Evolutionary conservation across 140 eudicot species (phyloP), one percentile per base, ranked within the genome.

Genomic region (Ambrosia hybrid): DNA sequence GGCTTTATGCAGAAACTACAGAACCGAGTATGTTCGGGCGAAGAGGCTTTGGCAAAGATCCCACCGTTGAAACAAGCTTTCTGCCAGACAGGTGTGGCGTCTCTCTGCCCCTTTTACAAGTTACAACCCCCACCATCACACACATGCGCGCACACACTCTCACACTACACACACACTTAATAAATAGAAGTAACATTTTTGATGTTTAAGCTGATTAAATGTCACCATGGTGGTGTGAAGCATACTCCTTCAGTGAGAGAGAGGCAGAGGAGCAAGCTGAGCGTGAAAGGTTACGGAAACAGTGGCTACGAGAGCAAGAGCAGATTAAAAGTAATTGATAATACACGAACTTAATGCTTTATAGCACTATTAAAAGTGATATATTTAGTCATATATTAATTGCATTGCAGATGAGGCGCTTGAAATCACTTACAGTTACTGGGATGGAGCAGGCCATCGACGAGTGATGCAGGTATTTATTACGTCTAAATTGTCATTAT

Each of bases 251-350:
- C 96, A 94, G 99, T 90, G 97, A 88, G 92, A 86, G 99, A 62
- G 99, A 90, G 91, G 99, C 97, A 46, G 97, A 90, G 88, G 99
- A 94, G 76, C 97, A 90, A 80, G 99, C 97, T 71, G 99, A 94
- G 68, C 89, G 97, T 85, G 99, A 94, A 89, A 77, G 97, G 83
- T 79, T 94, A 65, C 82, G 86, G 59, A 90, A 85, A 83, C 99
- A 90, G 75, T 94, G 99, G 97, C 73, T 78, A 49, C 91, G 78
- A 16, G 96, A 87, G 65, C 99, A 94, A 77, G 96, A 84, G 69
- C 96, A 75, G 70, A 90, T 94, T 38, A 82, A 83, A 94, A 94
- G 99, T 94, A 76, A 84, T 62, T 70, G 70, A 67, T 11, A 13
- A 0, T 74, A 10, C 67, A 13, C 45, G 38, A 57, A 33, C 67